phyloP scores from a whole-genome alignment of 768 basidiomycete species.

The Xerocomus potaroensis region DNA sequence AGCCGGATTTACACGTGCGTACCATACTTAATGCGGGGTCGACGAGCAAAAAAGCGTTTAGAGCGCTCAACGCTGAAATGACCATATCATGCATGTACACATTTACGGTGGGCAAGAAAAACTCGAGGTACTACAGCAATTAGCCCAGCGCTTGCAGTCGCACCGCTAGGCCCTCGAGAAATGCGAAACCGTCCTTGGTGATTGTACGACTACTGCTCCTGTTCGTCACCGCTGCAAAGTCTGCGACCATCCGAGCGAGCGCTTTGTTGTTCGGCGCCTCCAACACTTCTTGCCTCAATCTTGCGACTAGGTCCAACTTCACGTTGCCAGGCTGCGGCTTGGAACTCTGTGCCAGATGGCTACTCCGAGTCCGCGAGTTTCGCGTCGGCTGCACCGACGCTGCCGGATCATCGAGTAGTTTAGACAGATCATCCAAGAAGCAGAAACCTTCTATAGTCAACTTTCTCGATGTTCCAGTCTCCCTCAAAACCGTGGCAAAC shows the following conservation, averaged over 20 bases:
- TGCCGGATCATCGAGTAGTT: constrained; percentile 67
- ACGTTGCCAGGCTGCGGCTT: constrained; percentile 46
- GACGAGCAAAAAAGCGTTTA: no score
- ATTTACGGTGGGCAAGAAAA: not conserved
- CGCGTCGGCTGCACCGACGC: constrained; percentile 53
- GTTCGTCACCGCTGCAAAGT: constrained; percentile 68
- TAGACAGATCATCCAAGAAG: constrained; percentile 66
- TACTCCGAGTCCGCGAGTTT: constrained; percentile 38
- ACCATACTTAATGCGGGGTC: no score
- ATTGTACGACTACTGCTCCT: constrained; percentile 64
- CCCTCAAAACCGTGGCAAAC: constrained; percentile 54
- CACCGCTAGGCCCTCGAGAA: constrained; percentile 57
- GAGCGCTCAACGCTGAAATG: no score
- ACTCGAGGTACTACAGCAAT: not conserved
- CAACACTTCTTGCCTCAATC: constrained; percentile 52
- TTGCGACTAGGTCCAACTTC: constrained; percentile 57
- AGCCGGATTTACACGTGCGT: constrained; percentile 27
- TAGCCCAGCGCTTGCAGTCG: constrained; percentile 38
- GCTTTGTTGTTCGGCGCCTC: constrained; percentile 48
- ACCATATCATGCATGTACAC: no score
- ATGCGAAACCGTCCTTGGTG: constrained; percentile 73
- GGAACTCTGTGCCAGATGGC: constrained; percentile 36
- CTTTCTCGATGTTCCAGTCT: constrained; percentile 60
- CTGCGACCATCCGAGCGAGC: constrained; percentile 61
- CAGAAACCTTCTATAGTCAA: constrained; percentile 67